phyloP scores from a whole-genome alignment of 139 green algal genomes.

The Yamagishiella unicocca region DNA sequence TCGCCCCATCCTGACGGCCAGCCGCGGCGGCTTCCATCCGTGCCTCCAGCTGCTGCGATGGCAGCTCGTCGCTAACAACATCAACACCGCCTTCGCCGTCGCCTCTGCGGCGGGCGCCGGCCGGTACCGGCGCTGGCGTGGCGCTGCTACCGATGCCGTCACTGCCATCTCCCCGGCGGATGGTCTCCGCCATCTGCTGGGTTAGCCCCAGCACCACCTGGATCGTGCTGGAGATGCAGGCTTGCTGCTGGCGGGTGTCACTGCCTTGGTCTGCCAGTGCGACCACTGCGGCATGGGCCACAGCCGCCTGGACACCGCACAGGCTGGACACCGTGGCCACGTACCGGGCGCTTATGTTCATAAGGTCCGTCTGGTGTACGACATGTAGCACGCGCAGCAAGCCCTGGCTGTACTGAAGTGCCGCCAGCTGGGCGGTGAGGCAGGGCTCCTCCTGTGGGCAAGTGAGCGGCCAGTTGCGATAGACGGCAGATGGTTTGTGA shows the following conservation, averaged over 20 bases:
- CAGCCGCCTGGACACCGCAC: background rate
- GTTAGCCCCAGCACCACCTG: background rate
- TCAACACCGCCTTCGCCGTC: background rate
- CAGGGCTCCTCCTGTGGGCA: background rate
- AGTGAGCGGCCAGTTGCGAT: too few species aligned
- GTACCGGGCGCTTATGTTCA: background rate
- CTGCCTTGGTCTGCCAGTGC: background rate
- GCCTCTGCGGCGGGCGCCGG: background rate
- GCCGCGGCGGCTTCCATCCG: background rate
- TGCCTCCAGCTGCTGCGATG: conserved; percentile 10
- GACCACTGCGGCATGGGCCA: background rate
- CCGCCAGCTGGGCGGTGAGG: background rate
- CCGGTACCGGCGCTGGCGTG: background rate
- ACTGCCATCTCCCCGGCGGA: background rate
- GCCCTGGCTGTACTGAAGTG: conserved; percentile 30
- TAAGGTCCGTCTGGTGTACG: background rate
- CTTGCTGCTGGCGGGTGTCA: background rate
- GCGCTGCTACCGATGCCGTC: background rate
- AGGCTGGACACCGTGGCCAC: background rate
- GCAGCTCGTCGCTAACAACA: background rate
- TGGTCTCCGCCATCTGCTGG: background rate
- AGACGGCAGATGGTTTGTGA: too few species aligned
- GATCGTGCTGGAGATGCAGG: background rate
- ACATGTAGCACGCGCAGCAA: conserved; percentile 32
- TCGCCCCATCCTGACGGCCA: background rate